Percentiles rank a stretch among this genome's conserved stretches.
Conservation (phyloP, 768 basidiomycete genomes). For the Auriscalpium vulgare region DNA sequence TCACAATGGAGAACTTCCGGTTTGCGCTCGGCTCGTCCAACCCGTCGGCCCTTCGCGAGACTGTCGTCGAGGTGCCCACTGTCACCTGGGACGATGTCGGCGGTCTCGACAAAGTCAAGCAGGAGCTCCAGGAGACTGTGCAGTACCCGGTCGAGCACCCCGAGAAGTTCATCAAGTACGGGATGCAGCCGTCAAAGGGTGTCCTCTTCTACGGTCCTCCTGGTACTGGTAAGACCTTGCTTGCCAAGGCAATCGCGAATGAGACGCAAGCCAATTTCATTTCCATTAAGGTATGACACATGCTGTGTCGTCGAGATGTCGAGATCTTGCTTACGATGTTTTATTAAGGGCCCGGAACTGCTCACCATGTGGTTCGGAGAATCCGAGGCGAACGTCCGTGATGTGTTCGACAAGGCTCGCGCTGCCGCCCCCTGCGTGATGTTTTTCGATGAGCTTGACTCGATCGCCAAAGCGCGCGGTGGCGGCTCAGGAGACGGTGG, state of each 20-base stretch:
- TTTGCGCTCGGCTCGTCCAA: slow-evolving; percentile 97
- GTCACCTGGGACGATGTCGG: slow-evolving; percentile 99
- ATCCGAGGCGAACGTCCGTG: slow-evolving; percentile 98
- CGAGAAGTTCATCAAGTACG: slow-evolving; percentile 99
- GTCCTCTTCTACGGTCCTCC: slow-evolving; percentile 99
- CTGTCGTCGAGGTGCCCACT: slow-evolving; percentile 97
- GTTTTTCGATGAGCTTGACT: slow-evolving; percentile 99
- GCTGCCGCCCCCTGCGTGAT: slow-evolving; percentile 99
- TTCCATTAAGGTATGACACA: slow-evolving; percentile 76
- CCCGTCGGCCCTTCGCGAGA: slow-evolving; percentile 97
- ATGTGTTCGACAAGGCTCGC: slow-evolving; percentile 99
- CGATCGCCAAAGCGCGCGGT: slow-evolving; percentile 96
- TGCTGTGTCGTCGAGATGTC: too few relatives aligned
- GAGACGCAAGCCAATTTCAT: slow-evolving; percentile 99
- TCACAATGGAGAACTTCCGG: slow-evolving; percentile 99
- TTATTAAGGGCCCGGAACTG: slow-evolving; percentile 77
- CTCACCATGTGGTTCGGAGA: slow-evolving; percentile 99
- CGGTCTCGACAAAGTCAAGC: slow-evolving; percentile 99
- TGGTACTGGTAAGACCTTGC: slow-evolving; percentile 98
- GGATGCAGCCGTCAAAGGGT: slow-evolving; percentile 99
- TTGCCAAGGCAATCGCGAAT: slow-evolving; percentile 98
- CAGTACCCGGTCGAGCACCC: slow-evolving; percentile 99
- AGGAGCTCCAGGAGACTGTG: slow-evolving; percentile 97
- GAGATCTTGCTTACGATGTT: slow-evolving; percentile 9
- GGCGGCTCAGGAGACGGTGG: slow-evolving; percentile 81